Evolutionary conservation across 352 stramenopile genomes (phyloP).

Genomic region (Pythium volutum): DNA sequence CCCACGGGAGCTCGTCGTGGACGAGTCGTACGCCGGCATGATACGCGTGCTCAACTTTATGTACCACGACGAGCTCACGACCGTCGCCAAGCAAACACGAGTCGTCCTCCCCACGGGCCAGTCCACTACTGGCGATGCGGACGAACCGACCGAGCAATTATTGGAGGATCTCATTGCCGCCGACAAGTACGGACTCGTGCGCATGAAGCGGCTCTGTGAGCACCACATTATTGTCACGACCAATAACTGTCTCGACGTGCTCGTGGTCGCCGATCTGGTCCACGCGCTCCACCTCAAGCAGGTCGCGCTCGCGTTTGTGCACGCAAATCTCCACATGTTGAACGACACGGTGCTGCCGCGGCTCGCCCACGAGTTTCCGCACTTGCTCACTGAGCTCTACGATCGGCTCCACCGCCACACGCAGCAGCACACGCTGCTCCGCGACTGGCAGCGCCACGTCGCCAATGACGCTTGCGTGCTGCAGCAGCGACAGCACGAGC

Average conservation of each 20-base stretch:
- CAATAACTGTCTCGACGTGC: constrained; percentile 55
- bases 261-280: constrained; percentile 60
- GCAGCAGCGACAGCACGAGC: constrained; percentile 28
- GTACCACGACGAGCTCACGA: constrained; percentile 52
- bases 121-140: constrained; percentile 15
- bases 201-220: constrained; percentile 68
- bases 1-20: constrained; percentile 36
- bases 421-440: constrained; percentile 13
- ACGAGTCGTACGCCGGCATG: constrained; percentile 50
- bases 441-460: constrained; percentile 43
- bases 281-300: constrained; percentile 56
- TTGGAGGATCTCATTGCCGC: constrained; percentile 73
- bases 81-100: background rate
- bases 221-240: constrained; percentile 39
- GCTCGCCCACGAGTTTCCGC: constrained; percentile 29
- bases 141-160: constrained; percentile 33
- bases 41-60: constrained; percentile 69
- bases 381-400: constrained; percentile 48
- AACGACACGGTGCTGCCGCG: constrained; percentile 5
- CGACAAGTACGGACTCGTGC: constrained; percentile 69
- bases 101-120: background rate
- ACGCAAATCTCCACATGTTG: constrained; percentile 30
- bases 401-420: constrained; percentile 11
- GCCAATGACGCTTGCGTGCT: constrained; percentile 21
- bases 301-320: constrained; percentile 35